Evolutionary conservation across 1,139 yeast genomes (phyloP).

Genomic region (Yamadazyma conglobata): DNA sequence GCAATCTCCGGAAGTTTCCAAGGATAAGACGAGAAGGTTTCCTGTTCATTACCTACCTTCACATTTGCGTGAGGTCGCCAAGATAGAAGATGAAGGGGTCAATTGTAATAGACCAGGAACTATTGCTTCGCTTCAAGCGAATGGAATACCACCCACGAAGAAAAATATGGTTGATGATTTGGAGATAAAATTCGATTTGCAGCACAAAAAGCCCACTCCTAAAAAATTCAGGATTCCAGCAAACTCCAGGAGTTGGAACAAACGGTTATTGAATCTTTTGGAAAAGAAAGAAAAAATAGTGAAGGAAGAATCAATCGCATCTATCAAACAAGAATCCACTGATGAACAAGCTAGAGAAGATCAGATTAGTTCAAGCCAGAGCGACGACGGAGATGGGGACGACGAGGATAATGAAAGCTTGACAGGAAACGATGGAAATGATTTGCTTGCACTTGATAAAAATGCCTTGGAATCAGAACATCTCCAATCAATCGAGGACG

Average conservation of each 20-base stretch:
- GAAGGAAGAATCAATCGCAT: conserved; percentile 1
- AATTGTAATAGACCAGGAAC: conserved; percentile 15
- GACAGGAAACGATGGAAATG: conserved; percentile 9
- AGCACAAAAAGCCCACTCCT: conserved; percentile 34
- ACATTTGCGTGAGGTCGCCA: conserved; percentile 20
- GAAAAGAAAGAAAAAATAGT: conserved; percentile 10
- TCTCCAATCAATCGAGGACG: conserved; percentile 29
- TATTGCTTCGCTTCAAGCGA: conserved; percentile 15
- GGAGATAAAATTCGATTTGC: conserved; percentile 38
- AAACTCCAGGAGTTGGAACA: conserved; percentile 27
- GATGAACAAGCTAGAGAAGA: conserved; percentile 5
- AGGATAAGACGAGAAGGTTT: conserved; percentile 19
- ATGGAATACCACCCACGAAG: conserved; percentile 35
- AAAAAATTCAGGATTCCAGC: conserved; percentile 25
- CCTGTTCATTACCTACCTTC: conserved; percentile 40
- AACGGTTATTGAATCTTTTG: conserved; percentile 15
- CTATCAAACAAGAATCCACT: no score
- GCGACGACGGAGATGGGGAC: conserved; percentile 9
- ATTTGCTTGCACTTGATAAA: conserved; percentile 13
- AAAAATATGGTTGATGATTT: conserved; percentile 38
- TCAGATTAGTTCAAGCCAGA: no score
- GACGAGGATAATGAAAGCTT: conserved; percentile 6
- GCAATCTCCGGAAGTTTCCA: conserved; percentile 2
- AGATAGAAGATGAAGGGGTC: conserved; percentile 19
- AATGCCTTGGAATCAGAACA: conserved; percentile 8